Conservation (phyloP, 768 basidiomycete species). For the Hortiboletus flavorubellus region DNA sequence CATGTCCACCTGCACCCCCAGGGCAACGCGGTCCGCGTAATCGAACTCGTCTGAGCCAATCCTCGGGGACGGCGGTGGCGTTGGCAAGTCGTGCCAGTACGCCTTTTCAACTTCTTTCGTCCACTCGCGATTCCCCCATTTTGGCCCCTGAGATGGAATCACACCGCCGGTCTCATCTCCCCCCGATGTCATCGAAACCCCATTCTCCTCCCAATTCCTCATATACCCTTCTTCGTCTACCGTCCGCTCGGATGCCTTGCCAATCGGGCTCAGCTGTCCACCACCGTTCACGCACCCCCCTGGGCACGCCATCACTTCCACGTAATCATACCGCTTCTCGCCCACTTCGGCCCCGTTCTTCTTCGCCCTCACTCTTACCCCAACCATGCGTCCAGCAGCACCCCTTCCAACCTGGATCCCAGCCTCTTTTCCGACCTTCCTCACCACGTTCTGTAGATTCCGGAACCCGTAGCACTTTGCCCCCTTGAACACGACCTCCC, state of each 20-base stretch:
- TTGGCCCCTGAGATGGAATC: constrained; percentile 39
- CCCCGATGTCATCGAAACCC: constrained; percentile 34
- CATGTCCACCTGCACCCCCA: constrained; percentile 40
- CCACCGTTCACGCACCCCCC: constrained; percentile 97
- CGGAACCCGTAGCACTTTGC: constrained; percentile 97
- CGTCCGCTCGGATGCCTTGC: constrained; percentile 20
- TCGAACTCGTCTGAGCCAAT: constrained; percentile 7
- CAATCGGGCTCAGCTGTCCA: constrained; percentile 55
- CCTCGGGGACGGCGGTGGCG: constrained; percentile 44
- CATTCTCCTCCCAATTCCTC: constrained; percentile 59
- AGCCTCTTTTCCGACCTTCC: constrained; percentile 84
- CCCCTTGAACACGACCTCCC: constrained; percentile 79
- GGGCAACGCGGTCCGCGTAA: constrained; percentile 37
- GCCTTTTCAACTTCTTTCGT: constrained; percentile 73
- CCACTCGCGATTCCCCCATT: constrained; percentile 86
- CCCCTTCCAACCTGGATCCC: constrained; percentile 71
- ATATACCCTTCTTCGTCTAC: constrained; percentile 63
- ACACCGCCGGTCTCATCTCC: constrained; percentile 1
- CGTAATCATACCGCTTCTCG: constrained; percentile 73
- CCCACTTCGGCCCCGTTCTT: constrained; percentile 34
- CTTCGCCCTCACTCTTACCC: constrained; percentile 28
- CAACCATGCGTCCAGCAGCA: constrained; percentile 49
- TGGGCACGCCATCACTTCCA: constrained; percentile 99
- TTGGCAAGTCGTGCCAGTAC: constrained; percentile 66
- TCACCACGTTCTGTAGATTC: constrained; percentile 94